Evolutionary conservation across 1,284 basidiomycete species (phyloP), one percentile per base, ranked within the genome.

Genomic region (Austroboletus novae-zelandiae): DNA sequence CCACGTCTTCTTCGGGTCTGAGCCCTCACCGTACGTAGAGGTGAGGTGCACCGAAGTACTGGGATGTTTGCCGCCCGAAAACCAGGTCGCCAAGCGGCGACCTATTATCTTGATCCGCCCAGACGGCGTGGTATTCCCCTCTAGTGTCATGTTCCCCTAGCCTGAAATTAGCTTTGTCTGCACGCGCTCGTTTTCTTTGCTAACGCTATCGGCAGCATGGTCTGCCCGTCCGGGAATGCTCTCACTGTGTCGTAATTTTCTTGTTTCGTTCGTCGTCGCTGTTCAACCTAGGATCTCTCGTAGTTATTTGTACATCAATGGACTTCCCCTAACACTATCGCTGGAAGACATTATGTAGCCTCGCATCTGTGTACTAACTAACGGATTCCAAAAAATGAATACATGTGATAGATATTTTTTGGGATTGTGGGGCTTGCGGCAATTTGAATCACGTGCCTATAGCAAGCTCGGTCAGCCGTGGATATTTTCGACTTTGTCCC

Each of bases 61-160:
- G 27, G 86, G 84, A 17, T 89, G 85, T 61, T 69, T 88, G 41
- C 86, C 87, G n/a, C 84, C 83, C 8, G 84, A 87, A 60, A 74
- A 74, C 44, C 79, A 78, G 60, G 71, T 76, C 49, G 68, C 73
- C 52, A 89, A 86, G 70, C 80, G 84, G 47, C 76, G 88, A 42
- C 90, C 92, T 6, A 84, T 97, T 55, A 80, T 94, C 58, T 80
- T 97, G 57, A 86, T 96, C 53, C 82, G 94, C 51, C 81, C 84
- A 9, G 94, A 97, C 63, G 95, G 94, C 27, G 82, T 95, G 56
- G 86, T 97, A 55, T 89, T 95, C 75, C 94, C 95, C 4, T 94
- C 92, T n/a, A 83, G 76, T 61, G 78, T 86, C 45, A 80, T 84
- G 75, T 94, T 93, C 78, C 89, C 91, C 39, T 90, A 75, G 71